Percentiles rank a stretch among this genome's conserved stretches.
Evolutionary conservation across 1,284 basidiomycete species (phyloP).

Genomic region (Schizopora paradoxa): DNA sequence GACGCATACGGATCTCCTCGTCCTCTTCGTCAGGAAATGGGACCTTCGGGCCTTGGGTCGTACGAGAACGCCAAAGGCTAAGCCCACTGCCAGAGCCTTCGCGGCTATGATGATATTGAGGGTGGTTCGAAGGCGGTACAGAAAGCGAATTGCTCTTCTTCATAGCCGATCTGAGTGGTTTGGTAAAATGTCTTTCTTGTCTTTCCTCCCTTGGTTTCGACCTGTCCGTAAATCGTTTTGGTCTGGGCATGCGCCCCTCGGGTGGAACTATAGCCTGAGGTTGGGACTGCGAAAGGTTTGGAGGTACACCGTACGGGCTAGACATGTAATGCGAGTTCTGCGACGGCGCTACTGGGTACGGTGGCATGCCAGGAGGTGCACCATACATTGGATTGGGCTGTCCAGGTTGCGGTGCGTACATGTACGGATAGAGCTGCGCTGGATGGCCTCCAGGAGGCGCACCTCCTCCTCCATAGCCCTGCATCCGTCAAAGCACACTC

Average conservation of each 20-base stretch:
- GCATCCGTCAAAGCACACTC: too few relatives aligned
- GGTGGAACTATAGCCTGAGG: slow-evolving; percentile 6
- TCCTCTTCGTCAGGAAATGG: too few relatives aligned
- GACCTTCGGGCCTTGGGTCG: too few relatives aligned
- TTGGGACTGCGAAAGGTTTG: slow-evolving; percentile 3
- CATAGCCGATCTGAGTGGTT: slow-evolving; percentile 52
- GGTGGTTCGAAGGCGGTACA: too few relatives aligned
- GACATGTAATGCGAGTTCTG: slow-evolving; percentile 14
- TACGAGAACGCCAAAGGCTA: background rate
- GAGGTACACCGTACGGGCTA: slow-evolving; percentile 1
- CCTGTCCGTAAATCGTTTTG: slow-evolving; percentile 17
- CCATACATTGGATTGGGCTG: background rate
- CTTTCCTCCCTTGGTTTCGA: slow-evolving; percentile 19
- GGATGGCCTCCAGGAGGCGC: slow-evolving; percentile 1
- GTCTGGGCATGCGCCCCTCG: slow-evolving; percentile 4
- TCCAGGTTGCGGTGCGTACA: slow-evolving; percentile 7
- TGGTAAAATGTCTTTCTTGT: too few relatives aligned
- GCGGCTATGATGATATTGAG: too few relatives aligned
- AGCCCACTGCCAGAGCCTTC: slow-evolving; percentile 5
- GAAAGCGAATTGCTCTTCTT: slow-evolving; percentile 41
- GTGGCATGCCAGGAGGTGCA: slow-evolving; percentile 2
- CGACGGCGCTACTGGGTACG: slow-evolving; percentile 12
- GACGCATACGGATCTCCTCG: slow-evolving; percentile 6
- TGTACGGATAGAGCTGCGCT: slow-evolving; percentile 8
- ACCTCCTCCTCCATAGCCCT: slow-evolving; percentile 8